Base-by-base conservation (phyloP, 2,329 filamentous ascomycete genomes). In the Sporothrix brasiliensis region DNA sequence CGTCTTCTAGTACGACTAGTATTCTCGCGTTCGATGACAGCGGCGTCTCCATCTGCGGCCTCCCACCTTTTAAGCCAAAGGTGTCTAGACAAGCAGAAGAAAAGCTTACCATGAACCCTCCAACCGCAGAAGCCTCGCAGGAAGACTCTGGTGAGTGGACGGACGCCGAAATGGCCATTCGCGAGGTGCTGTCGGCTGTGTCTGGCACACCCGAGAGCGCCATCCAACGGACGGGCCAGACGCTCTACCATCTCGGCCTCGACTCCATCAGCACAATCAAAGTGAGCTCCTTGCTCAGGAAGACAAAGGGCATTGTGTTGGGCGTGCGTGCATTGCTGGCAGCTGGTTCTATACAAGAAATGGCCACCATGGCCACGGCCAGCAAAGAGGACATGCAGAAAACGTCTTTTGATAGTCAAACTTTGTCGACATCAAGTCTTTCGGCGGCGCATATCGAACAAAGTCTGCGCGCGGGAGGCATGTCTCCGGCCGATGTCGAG, bases 201-300 rank as follows among this genome's bases (percentile, higher is more conserved):
- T 91, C 93, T 0, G 86, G 85, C 19, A 79, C 91, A 0, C 81
- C 88, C 5, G 67, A 68, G 0, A 79, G 82, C 0, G 82, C 87
- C 1, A 91, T 97, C 67, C 79, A 81, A 2, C 84, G 83, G 69
- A 73, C 69, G 0, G 81, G 83, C 0, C 86, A 89, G 67, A 92
- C 86, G 0, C 86, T 97, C 14, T 97, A 95, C 78, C 89, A 95
- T 73, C 84, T 97, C 1, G 94, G 94, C 0, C 86, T 97, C 1
- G 94, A 97, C 77, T 97, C 94, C 0, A 97, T 97, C 78, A 94
- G 90, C 73, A 91, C 93, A 1, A 95, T 97, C 81, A 96, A 95
- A 76, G 88, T 93, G 3, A 88, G 89, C 10, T 86, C 90, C 0
- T 82, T 93, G 9, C 81, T 97, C 4, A 88, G 87, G 54, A 91